These are phyloP conservation scores for Camellia sinensis DNA, from an alignment of 148 eudicot genomes.

Conservation along the genomic window DNA sequence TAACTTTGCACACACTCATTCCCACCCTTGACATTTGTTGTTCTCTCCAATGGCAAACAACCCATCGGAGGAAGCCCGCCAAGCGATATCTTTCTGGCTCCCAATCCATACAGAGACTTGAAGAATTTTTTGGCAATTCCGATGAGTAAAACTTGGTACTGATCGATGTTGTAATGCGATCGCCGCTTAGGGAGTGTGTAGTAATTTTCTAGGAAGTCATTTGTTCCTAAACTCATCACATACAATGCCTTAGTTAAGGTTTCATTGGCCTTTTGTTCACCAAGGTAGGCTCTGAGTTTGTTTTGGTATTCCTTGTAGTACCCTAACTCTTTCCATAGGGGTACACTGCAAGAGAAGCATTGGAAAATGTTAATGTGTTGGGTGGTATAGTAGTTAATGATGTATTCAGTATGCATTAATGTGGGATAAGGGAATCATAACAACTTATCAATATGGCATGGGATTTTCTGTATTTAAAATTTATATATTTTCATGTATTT, in stretches of 20 bases:
- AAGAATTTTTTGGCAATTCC: conserved; percentile 19
- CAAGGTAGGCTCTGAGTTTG: conserved; percentile 29
- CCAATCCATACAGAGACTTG: conserved; percentile 12
- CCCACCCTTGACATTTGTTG: conserved; percentile 12
- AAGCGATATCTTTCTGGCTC: conserved; percentile 28
- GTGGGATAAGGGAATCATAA: too few species aligned
- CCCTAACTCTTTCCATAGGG: conserved; percentile 36
- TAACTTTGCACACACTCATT: conserved; percentile 23
- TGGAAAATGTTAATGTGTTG: not conserved
- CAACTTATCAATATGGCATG: too few species aligned
- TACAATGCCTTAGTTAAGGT: conserved; percentile 31
- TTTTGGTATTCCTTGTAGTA: conserved; percentile 40
- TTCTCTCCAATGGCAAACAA: conserved; percentile 30
- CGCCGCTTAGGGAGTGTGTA: conserved; percentile 24
- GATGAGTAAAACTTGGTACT: conserved; percentile 23
- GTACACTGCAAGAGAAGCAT: conserved; percentile 24
- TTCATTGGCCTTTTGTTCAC: conserved; percentile 28
- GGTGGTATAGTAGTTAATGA: not conserved
- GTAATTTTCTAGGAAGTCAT: conserved; percentile 46
- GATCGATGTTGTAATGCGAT: conserved; percentile 19
- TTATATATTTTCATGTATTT: too few species aligned
- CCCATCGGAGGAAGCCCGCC: conserved; percentile 35
- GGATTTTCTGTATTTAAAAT: too few species aligned
- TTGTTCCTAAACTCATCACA: conserved; percentile 40
- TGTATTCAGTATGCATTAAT: too few species aligned